phyloP scores from a whole-genome alignment of 768 basidiomycete genomes.

The Guyanaporus albipodus region DNA sequence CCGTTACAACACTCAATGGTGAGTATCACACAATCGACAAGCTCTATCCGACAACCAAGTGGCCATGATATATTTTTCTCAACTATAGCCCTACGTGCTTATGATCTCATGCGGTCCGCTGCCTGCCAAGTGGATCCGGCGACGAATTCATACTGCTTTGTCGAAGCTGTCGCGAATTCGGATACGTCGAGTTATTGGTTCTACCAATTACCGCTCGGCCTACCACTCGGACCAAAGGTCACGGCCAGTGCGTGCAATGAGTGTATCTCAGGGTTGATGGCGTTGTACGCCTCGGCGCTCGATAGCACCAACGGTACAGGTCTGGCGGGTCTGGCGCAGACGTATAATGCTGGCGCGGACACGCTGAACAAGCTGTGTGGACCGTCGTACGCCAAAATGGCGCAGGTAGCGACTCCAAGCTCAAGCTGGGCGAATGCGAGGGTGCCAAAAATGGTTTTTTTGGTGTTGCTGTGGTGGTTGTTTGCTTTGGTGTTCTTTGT shows the following conservation, averaged over 20 bases:
- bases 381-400: constrained; percentile 36
- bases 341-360: constrained; percentile 48
- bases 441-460: constrained; percentile 2
- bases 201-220: constrained; percentile 65
- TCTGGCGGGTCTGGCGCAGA: constrained; percentile 38
- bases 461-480: constrained; percentile 10
- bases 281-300: constrained; percentile 46
- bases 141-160: constrained; percentile 68
- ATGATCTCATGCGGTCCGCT: constrained; percentile 53
- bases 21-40: constrained; percentile 14
- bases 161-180: constrained; percentile 53
- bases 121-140: constrained; percentile 58
- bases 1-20: constrained; percentile 54
- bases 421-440: constrained; percentile 8
- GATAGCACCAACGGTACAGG: constrained; percentile 30
- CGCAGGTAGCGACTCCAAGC: constrained; percentile 9
- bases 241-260: constrained; percentile 54
- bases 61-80: background rate
- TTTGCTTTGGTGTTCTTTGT: constrained; percentile 7
- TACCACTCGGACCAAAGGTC: constrained; percentile 42
- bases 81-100: constrained; percentile 55
- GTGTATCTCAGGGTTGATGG: constrained; percentile 61
- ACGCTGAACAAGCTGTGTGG: constrained; percentile 51
- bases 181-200: constrained; percentile 70
- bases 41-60: background rate